These are phyloP conservation scores for Fusarium sp. DNA, from an alignment of 2,329 filamentous ascomycete species.

Conservation along the genomic window DNA sequence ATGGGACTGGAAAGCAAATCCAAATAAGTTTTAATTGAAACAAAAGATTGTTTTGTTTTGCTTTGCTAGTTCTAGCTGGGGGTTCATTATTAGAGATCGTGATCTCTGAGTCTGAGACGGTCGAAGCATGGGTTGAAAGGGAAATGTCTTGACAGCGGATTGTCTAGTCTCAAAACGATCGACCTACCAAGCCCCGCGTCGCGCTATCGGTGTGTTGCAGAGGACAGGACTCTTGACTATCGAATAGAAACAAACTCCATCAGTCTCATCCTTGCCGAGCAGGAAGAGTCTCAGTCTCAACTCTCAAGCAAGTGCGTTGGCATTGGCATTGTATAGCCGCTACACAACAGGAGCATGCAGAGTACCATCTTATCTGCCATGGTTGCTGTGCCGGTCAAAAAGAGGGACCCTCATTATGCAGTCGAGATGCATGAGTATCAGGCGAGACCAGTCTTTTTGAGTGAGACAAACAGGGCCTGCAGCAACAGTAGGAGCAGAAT, in stretches of 20 bases:
- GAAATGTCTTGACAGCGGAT: slow-evolving; percentile 30
- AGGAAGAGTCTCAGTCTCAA: neutral
- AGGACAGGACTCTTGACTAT: slow-evolving; percentile 11
- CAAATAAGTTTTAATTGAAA: slow-evolving; percentile 15
- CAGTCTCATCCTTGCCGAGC: slow-evolving; percentile 8
- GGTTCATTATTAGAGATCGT: slow-evolving; percentile 20
- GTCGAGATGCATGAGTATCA: neutral
- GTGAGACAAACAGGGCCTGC: slow-evolving; percentile 33
- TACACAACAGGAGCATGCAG: slow-evolving; percentile 1
- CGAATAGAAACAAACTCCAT: slow-evolving; percentile 18
- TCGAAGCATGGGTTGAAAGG: slow-evolving; percentile 26
- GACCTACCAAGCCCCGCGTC: slow-evolving; percentile 26
- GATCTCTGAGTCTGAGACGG: slow-evolving; percentile 27
- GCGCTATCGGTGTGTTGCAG: slow-evolving; percentile 31
- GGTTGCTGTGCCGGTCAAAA: slow-evolving; percentile 4
- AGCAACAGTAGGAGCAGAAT: slow-evolving; percentile 22
- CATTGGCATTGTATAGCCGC: slow-evolving; percentile 7
- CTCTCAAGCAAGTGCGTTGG: neutral
- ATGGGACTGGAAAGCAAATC: neutral
- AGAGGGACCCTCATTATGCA: slow-evolving; percentile 10
- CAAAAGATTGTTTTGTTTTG: slow-evolving; percentile 12
- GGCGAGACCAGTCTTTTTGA: slow-evolving; percentile 15
- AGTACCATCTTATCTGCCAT: neutral
- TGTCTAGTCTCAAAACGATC: slow-evolving; percentile 34
- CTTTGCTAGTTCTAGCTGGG: neutral